Conservation (phyloP, 2,329 filamentous ascomycete species). For the Penicillium sumatraense region DNA sequence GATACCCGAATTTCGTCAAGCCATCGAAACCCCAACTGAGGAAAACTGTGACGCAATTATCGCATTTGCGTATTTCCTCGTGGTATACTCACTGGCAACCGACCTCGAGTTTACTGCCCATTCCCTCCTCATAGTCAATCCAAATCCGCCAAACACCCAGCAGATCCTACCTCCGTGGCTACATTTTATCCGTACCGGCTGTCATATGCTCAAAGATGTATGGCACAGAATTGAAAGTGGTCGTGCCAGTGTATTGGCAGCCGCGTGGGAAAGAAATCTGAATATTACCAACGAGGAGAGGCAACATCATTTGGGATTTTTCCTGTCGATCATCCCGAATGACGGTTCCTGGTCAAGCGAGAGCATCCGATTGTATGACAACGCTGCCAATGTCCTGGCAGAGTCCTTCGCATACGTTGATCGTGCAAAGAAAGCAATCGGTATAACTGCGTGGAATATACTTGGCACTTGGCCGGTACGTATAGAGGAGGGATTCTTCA, state of each 20-base stretch:
- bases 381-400: conserved; percentile 10
- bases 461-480: conserved; percentile 43
- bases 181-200: conserved; percentile 26
- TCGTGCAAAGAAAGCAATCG: conserved; percentile 16
- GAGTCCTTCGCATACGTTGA: conserved; percentile 13
- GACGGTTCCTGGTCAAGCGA: conserved; percentile 6
- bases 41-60: conserved; percentile 25
- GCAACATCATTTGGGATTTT: conserved; percentile 6
- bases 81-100: conserved; percentile 23
- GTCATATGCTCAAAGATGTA: conserved; percentile 26
- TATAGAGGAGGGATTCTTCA: conserved; percentile 36
- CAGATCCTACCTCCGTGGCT: conserved; percentile 23
- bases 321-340: conserved; percentile 8
- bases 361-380: conserved; percentile 3
- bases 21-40: conserved; percentile 15
- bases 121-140: conserved; percentile 19
- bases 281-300: conserved; percentile 4
- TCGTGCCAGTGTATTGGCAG: conserved; percentile 16
- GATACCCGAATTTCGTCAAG: conserved; percentile 28
- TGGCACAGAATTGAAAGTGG: conserved; percentile 23
- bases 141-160: neutral
- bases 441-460: conserved; percentile 33
- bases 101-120: conserved; percentile 22
- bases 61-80: conserved; percentile 24
- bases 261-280: conserved; percentile 36